Conservation (phyloP, 75 land plant species). For the Pinus taeda region DNA sequence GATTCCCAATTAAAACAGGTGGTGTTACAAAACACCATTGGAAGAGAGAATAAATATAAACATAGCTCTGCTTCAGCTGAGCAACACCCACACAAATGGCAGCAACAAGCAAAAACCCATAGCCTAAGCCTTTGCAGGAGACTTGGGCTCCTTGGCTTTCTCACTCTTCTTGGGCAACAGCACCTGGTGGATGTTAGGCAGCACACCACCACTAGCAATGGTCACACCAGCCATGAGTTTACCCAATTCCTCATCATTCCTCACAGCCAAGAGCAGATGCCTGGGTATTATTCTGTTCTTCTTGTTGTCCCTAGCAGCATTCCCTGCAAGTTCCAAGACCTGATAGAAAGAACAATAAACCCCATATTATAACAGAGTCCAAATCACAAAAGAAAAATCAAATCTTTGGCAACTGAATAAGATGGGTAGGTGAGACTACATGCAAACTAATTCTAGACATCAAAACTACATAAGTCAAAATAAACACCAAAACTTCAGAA, state of each 20-base stretch:
- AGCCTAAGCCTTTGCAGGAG: neutral
- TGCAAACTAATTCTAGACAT: too few relatives aligned
- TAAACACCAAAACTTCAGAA: too few relatives aligned
- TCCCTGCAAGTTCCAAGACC: constrained; percentile 33
- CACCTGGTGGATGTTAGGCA: constrained; percentile 22
- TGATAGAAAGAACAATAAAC: neutral
- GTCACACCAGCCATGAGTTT: constrained; percentile 23
- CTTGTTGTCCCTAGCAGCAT: constrained; percentile 32
- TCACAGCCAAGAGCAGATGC: constrained; percentile 28
- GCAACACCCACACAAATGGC: neutral
- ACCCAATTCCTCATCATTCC: constrained; percentile 26
- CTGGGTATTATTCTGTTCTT: constrained; percentile 31
- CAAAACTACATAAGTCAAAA: too few relatives aligned
- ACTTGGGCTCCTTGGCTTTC: neutral
- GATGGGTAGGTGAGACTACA: too few relatives aligned
- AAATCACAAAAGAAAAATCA: too few relatives aligned
- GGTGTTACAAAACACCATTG: constrained; percentile 2
- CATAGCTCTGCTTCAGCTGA: neutral
- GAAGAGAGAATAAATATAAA: neutral
- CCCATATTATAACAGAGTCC: too few relatives aligned
- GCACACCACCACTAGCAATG: constrained; percentile 25
- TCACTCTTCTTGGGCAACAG: constrained; percentile 1
- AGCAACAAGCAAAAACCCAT: too few relatives aligned
- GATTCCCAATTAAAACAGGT: neutral
- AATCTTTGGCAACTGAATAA: too few relatives aligned